A percentile compares a stretch with the other conserved stretches of the same genome.
Evolutionary conservation across 371 early-diverging fungal genomes (phyloP).

Genomic region (Apophysomyces elegans): DNA sequence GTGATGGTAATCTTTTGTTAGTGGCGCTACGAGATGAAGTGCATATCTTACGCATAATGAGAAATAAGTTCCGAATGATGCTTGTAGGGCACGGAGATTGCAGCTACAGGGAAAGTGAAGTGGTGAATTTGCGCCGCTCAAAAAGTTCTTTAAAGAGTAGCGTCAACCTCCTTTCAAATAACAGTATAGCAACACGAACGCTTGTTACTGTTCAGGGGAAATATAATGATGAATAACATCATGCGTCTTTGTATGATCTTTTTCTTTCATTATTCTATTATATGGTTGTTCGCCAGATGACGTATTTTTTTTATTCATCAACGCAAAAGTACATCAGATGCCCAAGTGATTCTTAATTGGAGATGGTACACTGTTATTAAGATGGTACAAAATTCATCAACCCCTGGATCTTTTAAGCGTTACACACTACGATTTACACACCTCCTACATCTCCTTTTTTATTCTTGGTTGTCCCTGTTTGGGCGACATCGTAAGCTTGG

Average conservation of each 20-base stretch:
- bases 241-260: neutral
- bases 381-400: neutral
- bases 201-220: constrained; percentile 9
- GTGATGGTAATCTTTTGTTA: too few relatives aligned
- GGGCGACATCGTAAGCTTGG: constrained; percentile 9
- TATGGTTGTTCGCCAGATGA: neutral
- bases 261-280: neutral
- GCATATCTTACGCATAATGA: too few relatives aligned
- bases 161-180: neutral
- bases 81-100: too few relatives aligned
- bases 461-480: constrained; percentile 9
- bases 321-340: neutral
- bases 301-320: neutral
- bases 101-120: too few relatives aligned
- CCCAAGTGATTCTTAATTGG: too few relatives aligned
- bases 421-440: neutral
- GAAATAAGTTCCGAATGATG: too few relatives aligned
- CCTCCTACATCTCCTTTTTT: constrained; percentile 10
- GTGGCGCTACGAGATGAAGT: too few relatives aligned
- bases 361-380: neutral
- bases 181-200: neutral
- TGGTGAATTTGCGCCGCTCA: too few relatives aligned
- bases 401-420: constrained; percentile 7
- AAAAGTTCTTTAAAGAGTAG: neutral
- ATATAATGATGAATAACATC: neutral